Base-by-base conservation (phyloP, 2,329 filamentous ascomycete species). In the Microascus cirrosus region DNA sequence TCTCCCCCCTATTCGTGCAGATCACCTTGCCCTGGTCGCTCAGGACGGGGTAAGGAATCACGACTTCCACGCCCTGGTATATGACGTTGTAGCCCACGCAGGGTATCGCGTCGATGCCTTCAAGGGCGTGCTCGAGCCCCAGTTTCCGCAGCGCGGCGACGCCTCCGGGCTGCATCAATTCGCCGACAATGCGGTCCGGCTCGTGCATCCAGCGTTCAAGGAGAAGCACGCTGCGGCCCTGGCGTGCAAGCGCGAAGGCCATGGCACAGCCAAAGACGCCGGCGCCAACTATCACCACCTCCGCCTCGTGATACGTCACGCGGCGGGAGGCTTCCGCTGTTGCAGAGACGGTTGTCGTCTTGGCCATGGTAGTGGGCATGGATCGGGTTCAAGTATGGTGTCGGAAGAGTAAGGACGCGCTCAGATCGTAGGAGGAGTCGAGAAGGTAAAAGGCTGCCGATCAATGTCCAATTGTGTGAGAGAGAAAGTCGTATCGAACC, bases 181-280 rank as follows among this genome's bases (percentile, higher is more conserved):
- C 94, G 65, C 94, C 94, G 54, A 99, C 91, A 64, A 99, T 99
- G 62, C 94, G 85, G 74, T 97, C 88, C 22, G 94, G 94, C 75
- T 97, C 87, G 72, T 90, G 90, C 73, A 97, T 77, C 73, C 85
- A 95, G 66, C 83, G 83, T 75, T 99, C 94, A 55, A 99, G 82
- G 56, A 99, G 77, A 28, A 97, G 81, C 28, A 99, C 92, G 69
- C 89, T 95, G 62, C 94, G 85, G 58, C 91, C 91, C 74, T 99
- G 94, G 65, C 88, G 85, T 59, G 89, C 91, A 53, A 97, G 80
- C 22, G 93, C 84, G 62, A 86, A 87, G 22, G 94, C 93, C 24
- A 91, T 77, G 24, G 92, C 89, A 70, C 90, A 95, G 51, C 94
- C 94, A 61, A 96, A 83, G 59, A 97, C 80, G 59, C 94, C 94